Evolutionary conservation across 495 filamentous ascomycete species (phyloP).

Genomic region (Acidiella bohemica): DNA sequence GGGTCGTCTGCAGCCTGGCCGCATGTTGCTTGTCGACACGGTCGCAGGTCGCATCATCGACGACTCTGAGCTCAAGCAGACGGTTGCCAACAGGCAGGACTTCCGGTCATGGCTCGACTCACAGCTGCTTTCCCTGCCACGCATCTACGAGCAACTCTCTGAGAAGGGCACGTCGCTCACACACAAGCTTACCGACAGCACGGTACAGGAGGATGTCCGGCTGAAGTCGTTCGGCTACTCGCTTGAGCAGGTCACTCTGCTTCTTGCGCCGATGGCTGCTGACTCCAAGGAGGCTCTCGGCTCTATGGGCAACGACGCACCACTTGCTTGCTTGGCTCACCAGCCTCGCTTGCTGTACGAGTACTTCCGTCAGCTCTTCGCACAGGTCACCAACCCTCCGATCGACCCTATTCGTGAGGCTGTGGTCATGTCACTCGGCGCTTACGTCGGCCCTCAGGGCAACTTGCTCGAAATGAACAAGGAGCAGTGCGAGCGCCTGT

Average conservation of each 20-base stretch:
- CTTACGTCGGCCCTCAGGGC: conserved; percentile 94
- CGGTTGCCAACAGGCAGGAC: conserved; percentile 70
- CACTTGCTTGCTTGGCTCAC: conserved; percentile 78
- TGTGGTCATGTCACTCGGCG: conserved; percentile 97
- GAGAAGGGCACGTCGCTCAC: conserved; percentile 48
- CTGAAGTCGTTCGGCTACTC: conserved; percentile 90
- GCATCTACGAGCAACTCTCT: conserved; percentile 48
- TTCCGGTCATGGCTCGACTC: conserved; percentile 83
- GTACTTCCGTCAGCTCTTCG: conserved; percentile 98
- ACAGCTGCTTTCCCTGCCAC: conserved; percentile 69
- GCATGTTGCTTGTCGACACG: conserved; percentile 96
- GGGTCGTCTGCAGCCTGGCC: conserved; percentile 86
- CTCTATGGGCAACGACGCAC: conserved; percentile 98
- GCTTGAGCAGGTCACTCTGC: conserved; percentile 87
- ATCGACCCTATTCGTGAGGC: conserved; percentile 98
- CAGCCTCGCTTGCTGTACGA: conserved; percentile 88
- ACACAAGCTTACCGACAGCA: conserved; percentile 52
- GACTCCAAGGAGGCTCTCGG: conserved; percentile 99
- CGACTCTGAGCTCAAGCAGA: conserved; percentile 83
- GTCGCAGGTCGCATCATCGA: conserved; percentile 92
- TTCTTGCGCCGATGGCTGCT: conserved; percentile 93
- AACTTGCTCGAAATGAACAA: conserved; percentile 93
- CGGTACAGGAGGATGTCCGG: conserved; percentile 71
- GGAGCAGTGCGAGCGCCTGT: conserved; percentile 73
- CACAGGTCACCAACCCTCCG: conserved; percentile 96